These are phyloP conservation scores for Tolypocladium tundrense DNA, from an alignment of 2,329 filamentous ascomycete genomes.

Conservation along the genomic window DNA sequence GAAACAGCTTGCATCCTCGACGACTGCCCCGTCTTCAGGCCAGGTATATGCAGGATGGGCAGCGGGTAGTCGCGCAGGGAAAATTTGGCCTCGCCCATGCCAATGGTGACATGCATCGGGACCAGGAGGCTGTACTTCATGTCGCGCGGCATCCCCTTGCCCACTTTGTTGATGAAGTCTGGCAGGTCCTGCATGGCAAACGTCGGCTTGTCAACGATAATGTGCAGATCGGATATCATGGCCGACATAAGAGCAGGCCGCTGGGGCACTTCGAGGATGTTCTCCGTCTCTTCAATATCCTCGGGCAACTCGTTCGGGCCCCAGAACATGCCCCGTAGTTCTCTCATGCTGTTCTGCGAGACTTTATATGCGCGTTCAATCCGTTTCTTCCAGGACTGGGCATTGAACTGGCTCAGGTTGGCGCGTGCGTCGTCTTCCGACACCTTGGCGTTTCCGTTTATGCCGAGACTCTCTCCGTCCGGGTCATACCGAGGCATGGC, in stretches of 20 bases:
- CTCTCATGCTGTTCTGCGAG: conserved; percentile 64
- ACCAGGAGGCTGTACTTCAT: conserved; percentile 86
- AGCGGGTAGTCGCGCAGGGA: conserved; percentile 87
- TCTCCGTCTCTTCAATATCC: conserved; percentile 73
- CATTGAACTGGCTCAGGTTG: conserved; percentile 68
- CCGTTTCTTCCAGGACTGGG: conserved; percentile 83
- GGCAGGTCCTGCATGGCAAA: conserved; percentile 77
- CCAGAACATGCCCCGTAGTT: conserved; percentile 71
- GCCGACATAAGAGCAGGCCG: conserved; percentile 75
- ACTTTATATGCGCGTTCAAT: conserved; percentile 68
- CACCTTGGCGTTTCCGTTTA: conserved; percentile 64
- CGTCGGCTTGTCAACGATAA: conserved; percentile 83
- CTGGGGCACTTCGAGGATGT: conserved; percentile 74
- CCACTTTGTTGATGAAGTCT: conserved; percentile 74
- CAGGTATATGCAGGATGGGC: conserved; percentile 81
- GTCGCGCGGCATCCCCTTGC: conserved; percentile 91
- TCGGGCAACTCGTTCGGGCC: conserved; percentile 72
- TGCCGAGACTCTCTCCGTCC: conserved; percentile 52
- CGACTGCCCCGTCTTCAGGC: conserved; percentile 69
- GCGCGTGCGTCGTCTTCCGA: conserved; percentile 67
- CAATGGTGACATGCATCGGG: conserved; percentile 80
- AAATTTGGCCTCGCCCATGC: conserved; percentile 83
- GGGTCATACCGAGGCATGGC: conserved; percentile 64
- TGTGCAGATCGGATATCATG: conserved; percentile 72
- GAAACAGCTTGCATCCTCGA: conserved; percentile 71